Percentiles rank a stretch among this genome's conserved stretches.
phyloP scores from a whole-genome alignment of 2,329 filamentous ascomycete species.

The Mycocentrospora acerina region DNA sequence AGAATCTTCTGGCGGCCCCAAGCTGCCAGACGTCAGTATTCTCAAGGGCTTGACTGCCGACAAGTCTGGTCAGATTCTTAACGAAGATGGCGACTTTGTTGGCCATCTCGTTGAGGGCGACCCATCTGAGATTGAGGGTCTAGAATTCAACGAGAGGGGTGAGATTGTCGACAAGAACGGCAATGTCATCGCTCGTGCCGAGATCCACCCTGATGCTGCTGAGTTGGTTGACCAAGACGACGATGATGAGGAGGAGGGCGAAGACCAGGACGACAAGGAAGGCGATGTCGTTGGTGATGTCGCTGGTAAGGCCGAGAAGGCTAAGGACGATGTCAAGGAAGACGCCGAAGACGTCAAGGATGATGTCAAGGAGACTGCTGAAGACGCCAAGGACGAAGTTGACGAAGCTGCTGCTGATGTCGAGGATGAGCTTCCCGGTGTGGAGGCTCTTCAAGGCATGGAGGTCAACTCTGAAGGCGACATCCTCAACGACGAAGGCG shows the following conservation, averaged over 20 bases:
- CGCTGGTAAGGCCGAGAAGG: conserved; percentile 15
- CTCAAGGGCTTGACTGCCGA: conserved; percentile 52
- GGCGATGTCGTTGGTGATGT: conserved; percentile 26
- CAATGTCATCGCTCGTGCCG: conserved; percentile 55
- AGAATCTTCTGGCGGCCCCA: conserved; percentile 35
- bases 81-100: conserved; percentile 54
- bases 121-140: conserved; percentile 50
- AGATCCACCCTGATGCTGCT: conserved; percentile 50
- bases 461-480: conserved; percentile 54
- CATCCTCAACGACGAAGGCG: conserved; percentile 51
- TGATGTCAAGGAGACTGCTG: conserved; percentile 34
- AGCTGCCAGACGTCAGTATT: conserved; percentile 49
- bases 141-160: conserved; percentile 54
- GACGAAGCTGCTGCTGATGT: conserved; percentile 42
- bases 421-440: conserved; percentile 53
- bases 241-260: conserved; percentile 29
- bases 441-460: conserved; percentile 54
- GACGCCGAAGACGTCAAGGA: conserved; percentile 28
- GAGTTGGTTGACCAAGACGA: conserved; percentile 40
- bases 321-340: conserved; percentile 14
- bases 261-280: conserved; percentile 26
- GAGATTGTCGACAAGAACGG: conserved; percentile 58
- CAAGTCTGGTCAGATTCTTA: conserved; percentile 50
- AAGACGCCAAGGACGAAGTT: conserved; percentile 31
- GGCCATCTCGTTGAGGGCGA: conserved; percentile 52